Percentiles rank a stretch among this genome's conserved stretches.
Evolutionary conservation across 352 stramenopile genomes (phyloP).

Genomic region (Globisporangium apiculatum): DNA sequence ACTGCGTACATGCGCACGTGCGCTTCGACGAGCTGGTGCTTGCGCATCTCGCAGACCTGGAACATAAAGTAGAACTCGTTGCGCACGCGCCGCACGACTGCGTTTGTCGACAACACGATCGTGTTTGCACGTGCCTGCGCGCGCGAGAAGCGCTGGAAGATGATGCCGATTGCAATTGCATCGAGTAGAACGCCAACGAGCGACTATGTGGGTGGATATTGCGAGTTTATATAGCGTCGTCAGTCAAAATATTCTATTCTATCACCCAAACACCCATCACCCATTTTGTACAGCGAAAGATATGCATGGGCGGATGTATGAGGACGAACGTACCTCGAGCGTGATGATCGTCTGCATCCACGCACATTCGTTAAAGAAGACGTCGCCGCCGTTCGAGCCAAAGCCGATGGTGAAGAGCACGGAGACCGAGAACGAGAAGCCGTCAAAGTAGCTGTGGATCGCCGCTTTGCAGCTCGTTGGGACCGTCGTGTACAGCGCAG

Average conservation of each 20-base stretch:
- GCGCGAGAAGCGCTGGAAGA: slow-evolving; percentile 92
- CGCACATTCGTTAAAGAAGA: slow-evolving; percentile 90
- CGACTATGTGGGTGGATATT: slow-evolving; percentile 39
- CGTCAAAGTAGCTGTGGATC: slow-evolving; percentile 63
- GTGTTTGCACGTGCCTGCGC: slow-evolving; percentile 89
- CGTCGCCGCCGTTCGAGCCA: slow-evolving; percentile 63
- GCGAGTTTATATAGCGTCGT: too few relatives aligned
- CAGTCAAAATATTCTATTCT: too few relatives aligned
- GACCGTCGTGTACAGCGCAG: slow-evolving; percentile 67
- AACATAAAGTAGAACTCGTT: slow-evolving; percentile 93
- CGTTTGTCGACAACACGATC: slow-evolving; percentile 92
- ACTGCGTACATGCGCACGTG: slow-evolving; percentile 93
- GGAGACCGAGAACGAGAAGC: slow-evolving; percentile 77
- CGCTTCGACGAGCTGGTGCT: slow-evolving; percentile 93
- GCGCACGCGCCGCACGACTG: slow-evolving; percentile 83
- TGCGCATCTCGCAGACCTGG: slow-evolving; percentile 86
- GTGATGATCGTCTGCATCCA: slow-evolving; percentile 92
- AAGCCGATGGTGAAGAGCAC: slow-evolving; percentile 81
- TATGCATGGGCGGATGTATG: background rate
- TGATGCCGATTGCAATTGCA: slow-evolving; percentile 90
- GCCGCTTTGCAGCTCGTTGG: slow-evolving; percentile 54
- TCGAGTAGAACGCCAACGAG: slow-evolving; percentile 89
- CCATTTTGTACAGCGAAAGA: background rate
- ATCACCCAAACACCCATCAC: too few relatives aligned
- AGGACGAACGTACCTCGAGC: slow-evolving; percentile 9